Percentiles rank a stretch among this genome's conserved stretches.
Evolutionary conservation across 495 filamentous ascomycete genomes (phyloP).

Genomic region (Emericellopsis terricola): DNA sequence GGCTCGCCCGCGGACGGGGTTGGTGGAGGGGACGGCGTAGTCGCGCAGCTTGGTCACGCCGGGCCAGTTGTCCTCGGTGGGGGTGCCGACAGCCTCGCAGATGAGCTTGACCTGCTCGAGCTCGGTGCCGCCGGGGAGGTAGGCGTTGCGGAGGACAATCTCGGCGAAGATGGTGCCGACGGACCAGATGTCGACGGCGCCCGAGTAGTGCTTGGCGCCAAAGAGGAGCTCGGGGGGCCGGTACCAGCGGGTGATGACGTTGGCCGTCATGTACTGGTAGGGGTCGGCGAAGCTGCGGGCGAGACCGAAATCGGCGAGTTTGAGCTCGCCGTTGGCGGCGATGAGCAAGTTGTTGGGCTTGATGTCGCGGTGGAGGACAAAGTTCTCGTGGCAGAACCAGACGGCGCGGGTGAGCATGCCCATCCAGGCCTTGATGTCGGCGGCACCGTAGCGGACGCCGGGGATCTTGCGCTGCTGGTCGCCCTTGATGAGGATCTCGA

Average conservation of each 20-base stretch:
- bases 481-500: conserved; percentile 90
- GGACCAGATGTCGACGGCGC: conserved; percentile 90
- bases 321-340: conserved; percentile 79
- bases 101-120: conserved; percentile 70
- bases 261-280: conserved; percentile 71
- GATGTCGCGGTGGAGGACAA: conserved; percentile 90
- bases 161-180: conserved; percentile 87
- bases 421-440: conserved; percentile 97
- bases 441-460: conserved; percentile 41
- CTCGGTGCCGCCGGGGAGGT: conserved; percentile 48
- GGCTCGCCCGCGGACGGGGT: conserved; percentile 46
- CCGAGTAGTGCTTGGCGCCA: conserved; percentile 74
- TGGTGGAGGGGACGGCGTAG: conserved; percentile 45
- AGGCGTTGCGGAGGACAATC: conserved; percentile 64
- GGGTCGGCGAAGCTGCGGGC: conserved; percentile 82
- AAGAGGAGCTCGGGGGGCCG: conserved; percentile 85
- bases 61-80: conserved; percentile 89
- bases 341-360: conserved; percentile 98
- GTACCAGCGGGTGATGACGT: conserved; percentile 96
- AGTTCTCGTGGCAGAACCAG: conserved; percentile 94
- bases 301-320: conserved; percentile 94
- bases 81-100: conserved; percentile 70
- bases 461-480: conserved; percentile 65
- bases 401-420: conserved; percentile 85
- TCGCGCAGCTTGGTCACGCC: conserved; percentile 68